A percentile compares a stretch with the other conserved stretches of the same genome.
Evolutionary conservation across 768 basidiomycete species (phyloP).

Genomic region (Rubroboletus pulcherrimus): DNA sequence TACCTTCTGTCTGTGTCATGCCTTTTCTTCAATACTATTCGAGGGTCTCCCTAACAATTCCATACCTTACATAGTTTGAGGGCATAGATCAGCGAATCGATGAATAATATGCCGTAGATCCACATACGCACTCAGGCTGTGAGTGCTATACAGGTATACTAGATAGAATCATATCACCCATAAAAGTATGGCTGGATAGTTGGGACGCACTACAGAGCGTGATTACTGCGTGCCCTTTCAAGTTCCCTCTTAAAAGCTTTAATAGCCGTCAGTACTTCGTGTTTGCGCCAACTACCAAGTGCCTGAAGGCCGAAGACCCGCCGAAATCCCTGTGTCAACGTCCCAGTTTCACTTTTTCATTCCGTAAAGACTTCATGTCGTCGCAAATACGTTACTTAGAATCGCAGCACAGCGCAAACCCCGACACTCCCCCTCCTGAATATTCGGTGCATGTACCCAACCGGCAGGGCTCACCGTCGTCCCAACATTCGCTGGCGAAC

Average conservation of each 20-base stretch:
- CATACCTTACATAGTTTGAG: not conserved
- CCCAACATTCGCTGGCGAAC: slow-evolving; percentile 15
- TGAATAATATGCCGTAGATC: not conserved
- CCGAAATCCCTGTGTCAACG: not conserved
- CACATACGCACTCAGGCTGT: not conserved
- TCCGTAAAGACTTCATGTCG: slow-evolving; percentile 6
- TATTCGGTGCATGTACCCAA: slow-evolving; percentile 21
- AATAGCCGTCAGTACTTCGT: not conserved
- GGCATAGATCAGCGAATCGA: not conserved
- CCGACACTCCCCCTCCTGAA: slow-evolving; percentile 30
- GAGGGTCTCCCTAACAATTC: not conserved
- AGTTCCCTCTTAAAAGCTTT: not conserved
- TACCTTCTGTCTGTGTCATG: not conserved
- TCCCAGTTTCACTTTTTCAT: not conserved
- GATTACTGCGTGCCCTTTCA: not conserved
- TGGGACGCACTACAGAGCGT: not conserved
- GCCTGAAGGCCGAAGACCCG: not conserved
- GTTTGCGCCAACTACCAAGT: not conserved
- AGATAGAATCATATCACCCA: not conserved
- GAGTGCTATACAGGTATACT: not conserved
- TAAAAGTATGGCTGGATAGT: not conserved
- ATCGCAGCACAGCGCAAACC: slow-evolving; percentile 20
- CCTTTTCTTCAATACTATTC: not conserved
- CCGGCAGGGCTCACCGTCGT: slow-evolving; percentile 13
- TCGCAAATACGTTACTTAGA: slow-evolving; percentile 12